Evolutionary conservation across 805 yeast genomes (phyloP).

Genomic region (Isabelozyma gotoi): DNA sequence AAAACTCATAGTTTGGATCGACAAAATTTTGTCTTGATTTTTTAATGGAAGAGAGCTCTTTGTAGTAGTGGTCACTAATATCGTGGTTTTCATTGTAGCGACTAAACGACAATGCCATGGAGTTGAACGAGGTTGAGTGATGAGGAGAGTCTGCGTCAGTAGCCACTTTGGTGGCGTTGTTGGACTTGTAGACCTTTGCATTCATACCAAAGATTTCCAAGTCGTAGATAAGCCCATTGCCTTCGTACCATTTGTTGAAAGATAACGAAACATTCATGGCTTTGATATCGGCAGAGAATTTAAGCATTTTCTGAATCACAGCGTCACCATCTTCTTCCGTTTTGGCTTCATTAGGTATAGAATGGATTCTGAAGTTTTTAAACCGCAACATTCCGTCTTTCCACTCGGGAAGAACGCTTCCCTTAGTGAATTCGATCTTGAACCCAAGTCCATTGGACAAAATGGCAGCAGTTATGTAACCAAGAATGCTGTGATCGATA

Average conservation of each 20-base stretch:
- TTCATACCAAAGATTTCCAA: conserved; percentile 48
- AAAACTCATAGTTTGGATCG: conserved; percentile 33
- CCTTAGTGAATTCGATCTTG: conserved; percentile 36
- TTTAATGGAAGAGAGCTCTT: conserved; percentile 10
- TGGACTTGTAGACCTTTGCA: conserved; percentile 28
- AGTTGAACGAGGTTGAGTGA: not conserved
- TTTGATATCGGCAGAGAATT: conserved; percentile 38
- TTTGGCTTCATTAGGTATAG: conserved; percentile 1
- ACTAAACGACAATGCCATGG: conserved; percentile 19
- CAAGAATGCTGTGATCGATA: conserved; percentile 28
- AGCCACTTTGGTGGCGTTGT: not conserved
- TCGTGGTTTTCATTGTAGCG: conserved; percentile 31
- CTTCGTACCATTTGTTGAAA: conserved; percentile 55
- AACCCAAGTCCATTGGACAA: conserved; percentile 40
- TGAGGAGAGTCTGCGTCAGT: not conserved
- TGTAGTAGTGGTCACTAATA: conserved; percentile 23
- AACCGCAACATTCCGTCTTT: conserved; percentile 51
- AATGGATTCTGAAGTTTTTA: conserved; percentile 32
- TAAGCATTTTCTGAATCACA: conserved; percentile 2
- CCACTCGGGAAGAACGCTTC: conserved; percentile 40
- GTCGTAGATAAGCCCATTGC: conserved; percentile 51
- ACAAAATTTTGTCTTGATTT: conserved; percentile 11
- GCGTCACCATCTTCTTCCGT: conserved; percentile 7
- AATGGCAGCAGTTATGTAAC: conserved; percentile 33
- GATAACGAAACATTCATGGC: conserved; percentile 46